Percentiles rank a stretch among this genome's conserved stretches.
These are phyloP conservation scores for Pulveroboletus frians DNA, from an alignment of 768 basidiomycete genomes.

Conservation along the genomic window DNA sequence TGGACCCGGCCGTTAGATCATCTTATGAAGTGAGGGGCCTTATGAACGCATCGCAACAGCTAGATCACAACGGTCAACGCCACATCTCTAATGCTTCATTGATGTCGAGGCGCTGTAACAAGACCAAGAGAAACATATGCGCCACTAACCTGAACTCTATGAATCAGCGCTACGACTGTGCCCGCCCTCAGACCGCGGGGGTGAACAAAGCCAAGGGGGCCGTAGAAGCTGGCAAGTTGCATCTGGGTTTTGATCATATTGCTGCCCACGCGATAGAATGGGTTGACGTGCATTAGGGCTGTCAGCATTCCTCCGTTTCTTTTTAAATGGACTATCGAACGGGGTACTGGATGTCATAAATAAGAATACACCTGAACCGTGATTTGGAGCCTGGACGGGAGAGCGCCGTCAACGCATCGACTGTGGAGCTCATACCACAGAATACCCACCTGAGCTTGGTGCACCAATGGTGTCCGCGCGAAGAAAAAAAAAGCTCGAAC, in stretches of 20 bases:
- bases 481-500: too few relatives aligned
- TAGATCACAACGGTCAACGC: neutral
- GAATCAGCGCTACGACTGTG: neutral
- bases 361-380: neutral
- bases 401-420: too few relatives aligned
- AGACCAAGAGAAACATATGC: neutral
- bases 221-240: neutral
- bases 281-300: neutral
- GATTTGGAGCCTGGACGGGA: neutral
- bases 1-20: too few relatives aligned
- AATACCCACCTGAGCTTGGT: too few relatives aligned
- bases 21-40: too few relatives aligned
- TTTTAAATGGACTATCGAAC: neutral
- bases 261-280: neutral
- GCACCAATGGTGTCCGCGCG: too few relatives aligned
- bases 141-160: neutral
- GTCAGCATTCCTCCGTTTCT: neutral
- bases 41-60: too few relatives aligned
- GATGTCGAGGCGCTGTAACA: neutral
- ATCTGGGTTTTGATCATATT: neutral
- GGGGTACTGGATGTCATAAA: neutral
- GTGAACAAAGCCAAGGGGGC: too few relatives aligned
- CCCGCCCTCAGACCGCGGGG: too few relatives aligned
- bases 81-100: neutral
- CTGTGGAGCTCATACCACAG: too few relatives aligned